Base-by-base conservation (phyloP, 2,329 filamentous ascomycete species). In the Scedosporium minutisporum region DNA sequence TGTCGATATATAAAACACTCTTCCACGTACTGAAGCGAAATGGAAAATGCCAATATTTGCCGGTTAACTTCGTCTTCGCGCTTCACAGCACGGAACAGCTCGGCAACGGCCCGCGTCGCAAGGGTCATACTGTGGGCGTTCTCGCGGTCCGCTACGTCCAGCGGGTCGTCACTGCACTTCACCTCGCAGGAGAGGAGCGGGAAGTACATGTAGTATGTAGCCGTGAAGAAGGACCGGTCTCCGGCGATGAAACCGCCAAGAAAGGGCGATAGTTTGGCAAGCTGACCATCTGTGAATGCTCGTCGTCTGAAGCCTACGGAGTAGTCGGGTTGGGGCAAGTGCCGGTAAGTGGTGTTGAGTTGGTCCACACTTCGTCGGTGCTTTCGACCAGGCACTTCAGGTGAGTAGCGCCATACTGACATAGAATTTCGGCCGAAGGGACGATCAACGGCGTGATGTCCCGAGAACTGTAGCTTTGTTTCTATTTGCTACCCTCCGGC, bases 161-260 rank as follows among this genome's bases (percentile, higher is more conserved):
- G 75, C 1, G 66, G 70, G 27, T 65, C 69, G 29, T 69, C 67
- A 53, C 76, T 73, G 64, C 74, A 78, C 67, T 80, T 80, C 1
- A 80, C 77, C 67, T 82, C 76, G 67, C 74, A 78, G 0, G 75
- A 75, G 0, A 82, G 69, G 65, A 81, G 82, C 2, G 78, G 78
- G 65, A 83, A 80, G 69, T 76, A 78, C 71, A 81, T 80, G 4
- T 74, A 69, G 61, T 72, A 76, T 10, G 76, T 82, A 7, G 67
- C 74, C 71, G 78, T 76, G 61, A 81, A 79, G 65, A 69, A 74
- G 21, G 74, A 81, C 60, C 67, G 67, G 62, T 76, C 70, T 14
- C 69, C 68, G 33, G 60, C 46, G 27, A 71, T 51, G 7, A 69
- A 68, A 41, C 76, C 66, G 61, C 73, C 71, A 60, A 77, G 66